phyloP scores from a whole-genome alignment of 139 green algal species.

The Tetraselmis chui region DNA sequence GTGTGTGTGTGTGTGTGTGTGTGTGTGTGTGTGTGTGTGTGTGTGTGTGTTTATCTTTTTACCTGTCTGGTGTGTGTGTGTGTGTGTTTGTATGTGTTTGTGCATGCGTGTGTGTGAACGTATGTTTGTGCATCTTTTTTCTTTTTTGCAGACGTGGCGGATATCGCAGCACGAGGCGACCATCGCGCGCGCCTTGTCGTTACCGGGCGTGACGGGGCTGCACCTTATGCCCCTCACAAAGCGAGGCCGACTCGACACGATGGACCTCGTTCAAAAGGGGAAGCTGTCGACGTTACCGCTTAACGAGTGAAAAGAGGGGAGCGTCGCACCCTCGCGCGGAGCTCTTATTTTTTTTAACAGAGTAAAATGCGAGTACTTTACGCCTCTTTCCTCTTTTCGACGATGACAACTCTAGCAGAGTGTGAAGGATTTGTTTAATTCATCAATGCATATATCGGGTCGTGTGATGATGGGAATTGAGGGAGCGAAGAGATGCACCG shows the following conservation, averaged over 20 bases:
- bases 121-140: too few relatives aligned
- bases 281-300: constrained; percentile 15
- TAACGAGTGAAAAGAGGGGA: too few relatives aligned
- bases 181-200: constrained; percentile 24
- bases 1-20: not conserved
- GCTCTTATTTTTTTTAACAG: too few relatives aligned
- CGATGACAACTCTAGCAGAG: too few relatives aligned
- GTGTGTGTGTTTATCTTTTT: too few relatives aligned
- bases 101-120: not conserved
- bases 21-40: not conserved
- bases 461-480: too few relatives aligned
- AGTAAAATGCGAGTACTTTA: too few relatives aligned
- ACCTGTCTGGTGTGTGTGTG: not conserved
- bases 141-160: not conserved
- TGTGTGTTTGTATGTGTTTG: not conserved
- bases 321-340: too few relatives aligned
- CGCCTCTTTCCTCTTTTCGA: too few relatives aligned
- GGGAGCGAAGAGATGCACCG: too few relatives aligned
- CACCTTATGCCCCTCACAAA: constrained; percentile 68
- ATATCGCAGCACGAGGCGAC: not conserved
- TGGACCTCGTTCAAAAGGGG: constrained; percentile 25
- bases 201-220: constrained; percentile 44
- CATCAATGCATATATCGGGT: too few relatives aligned
- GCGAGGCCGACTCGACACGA: constrained; percentile 21
- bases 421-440: too few relatives aligned